Evolutionary conservation across 495 filamentous ascomycete genomes (phyloP), one percentile per base, ranked within the genome.

Genomic region (Evansstolkia leycettana): DNA sequence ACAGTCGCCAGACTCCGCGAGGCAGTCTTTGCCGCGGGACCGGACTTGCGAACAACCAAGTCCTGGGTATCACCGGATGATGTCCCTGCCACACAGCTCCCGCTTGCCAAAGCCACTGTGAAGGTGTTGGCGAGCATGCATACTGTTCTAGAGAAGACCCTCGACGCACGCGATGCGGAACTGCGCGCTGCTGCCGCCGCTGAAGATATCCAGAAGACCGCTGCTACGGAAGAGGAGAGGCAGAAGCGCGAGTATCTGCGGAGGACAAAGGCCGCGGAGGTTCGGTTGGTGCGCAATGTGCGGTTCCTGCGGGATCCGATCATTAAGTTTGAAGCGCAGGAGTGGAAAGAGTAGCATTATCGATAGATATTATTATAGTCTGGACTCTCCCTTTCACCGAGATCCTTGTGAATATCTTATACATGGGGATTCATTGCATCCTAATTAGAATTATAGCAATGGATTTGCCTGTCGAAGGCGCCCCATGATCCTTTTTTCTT

Each of bases 41-140:
- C 55, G 3, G 31, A 34, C 12, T 48, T 85, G 16, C 54, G 57
- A 32, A 55, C 49, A 9, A 67, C 51, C 27, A 61, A 62, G 38
- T 69, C 78, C 25, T 90, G 84, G 84, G 48, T 80, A 3, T 78
- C 76, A 8, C 67, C 64, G 0, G 82, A 90, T 36, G 66, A 70
- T 17, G 76, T 88, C 1, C 58, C 67, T 6, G 62, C 82, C 2
- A 60, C 71, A 15, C 75, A 86, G 7, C 54, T 96, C 17, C 90
- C 90, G 6, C 65, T 98, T 1, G 84, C 89, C 2, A 74, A 70
- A 38, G 82, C 90, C 0, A 72, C 78, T 3, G 80, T 89, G 64
- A 86, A 80, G 62, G 90, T 94, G 7, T 53, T 96, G n/a, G 85
- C 78, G 1, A 89, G 80, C 49, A 96, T 96, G 90, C 84, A 94